A percentile compares a stretch with the other conserved stretches of the same genome.
phyloP scores from a whole-genome alignment of 768 basidiomycete genomes.

The Paxillus ammoniavirescens region DNA sequence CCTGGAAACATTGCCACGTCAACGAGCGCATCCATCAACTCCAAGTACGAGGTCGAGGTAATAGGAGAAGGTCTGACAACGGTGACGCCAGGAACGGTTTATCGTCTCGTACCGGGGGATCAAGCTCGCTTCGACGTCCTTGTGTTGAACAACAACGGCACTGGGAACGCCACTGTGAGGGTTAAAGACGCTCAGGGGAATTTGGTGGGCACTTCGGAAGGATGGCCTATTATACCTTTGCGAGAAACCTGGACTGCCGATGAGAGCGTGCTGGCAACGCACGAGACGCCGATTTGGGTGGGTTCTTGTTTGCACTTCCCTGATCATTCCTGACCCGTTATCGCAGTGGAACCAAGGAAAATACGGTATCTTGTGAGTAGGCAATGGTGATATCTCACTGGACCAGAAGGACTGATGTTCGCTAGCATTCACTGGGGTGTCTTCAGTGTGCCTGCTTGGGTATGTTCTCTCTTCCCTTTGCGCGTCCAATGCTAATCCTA shows the following conservation, averaged over 20 bases:
- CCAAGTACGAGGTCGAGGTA: constrained; percentile 36
- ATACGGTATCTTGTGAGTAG: constrained; percentile 55
- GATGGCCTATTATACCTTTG: constrained; percentile 39
- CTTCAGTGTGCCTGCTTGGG: constrained; percentile 48
- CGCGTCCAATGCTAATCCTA: constrained; percentile 1
- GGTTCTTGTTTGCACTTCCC: constrained; percentile 4
- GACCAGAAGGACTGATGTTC: constrained; percentile 1
- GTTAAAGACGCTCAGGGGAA: constrained; percentile 36
- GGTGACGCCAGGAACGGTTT: constrained; percentile 37
- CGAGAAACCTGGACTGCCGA: constrained; percentile 41
- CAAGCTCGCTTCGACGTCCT: constrained; percentile 50
- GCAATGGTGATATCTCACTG: background rate
- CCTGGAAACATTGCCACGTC: constrained; percentile 31
- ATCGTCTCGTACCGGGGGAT: constrained; percentile 50
- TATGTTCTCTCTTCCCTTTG: constrained; percentile 5
- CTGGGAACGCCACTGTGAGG: constrained; percentile 28
- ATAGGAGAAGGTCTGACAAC: constrained; percentile 41
- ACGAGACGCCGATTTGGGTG: constrained; percentile 58
- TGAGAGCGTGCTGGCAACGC: constrained; percentile 35
- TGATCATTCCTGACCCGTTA: background rate
- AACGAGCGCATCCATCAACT: constrained; percentile 19
- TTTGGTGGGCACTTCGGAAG: constrained; percentile 33
- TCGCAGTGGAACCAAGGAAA: constrained; percentile 51
- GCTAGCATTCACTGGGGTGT: constrained; percentile 49
- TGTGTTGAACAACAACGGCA: constrained; percentile 34